A percentile compares a stretch with the other conserved stretches of the same genome.
Conservation (phyloP, 495 filamentous ascomycete genomes). For the Podospora tetraspora region DNA sequence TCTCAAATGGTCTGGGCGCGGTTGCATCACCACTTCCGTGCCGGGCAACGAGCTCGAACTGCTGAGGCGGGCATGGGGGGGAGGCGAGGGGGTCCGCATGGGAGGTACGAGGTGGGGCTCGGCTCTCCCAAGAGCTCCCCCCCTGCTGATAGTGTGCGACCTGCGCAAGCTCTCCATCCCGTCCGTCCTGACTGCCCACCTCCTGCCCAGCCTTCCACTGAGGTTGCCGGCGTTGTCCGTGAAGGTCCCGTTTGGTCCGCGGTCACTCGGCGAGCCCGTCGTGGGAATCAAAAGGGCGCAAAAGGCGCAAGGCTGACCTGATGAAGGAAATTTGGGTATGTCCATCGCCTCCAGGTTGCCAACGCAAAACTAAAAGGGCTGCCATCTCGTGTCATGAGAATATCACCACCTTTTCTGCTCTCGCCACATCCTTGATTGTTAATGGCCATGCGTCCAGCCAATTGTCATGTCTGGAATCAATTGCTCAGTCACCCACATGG, state of each 20-base stretch:
- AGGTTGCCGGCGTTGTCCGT: neutral
- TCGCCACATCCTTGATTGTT: slow-evolving; percentile 4
- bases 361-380: neutral
- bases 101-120: neutral
- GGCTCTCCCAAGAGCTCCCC: neutral
- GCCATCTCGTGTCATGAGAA: neutral
- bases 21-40: slow-evolving; percentile 26
- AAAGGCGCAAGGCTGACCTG: neutral
- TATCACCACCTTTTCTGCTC: neutral
- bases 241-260: neutral
- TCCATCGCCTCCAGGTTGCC: neutral
- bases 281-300: neutral
- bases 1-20: slow-evolving; percentile 11
- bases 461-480: neutral
- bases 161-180: slow-evolving; percentile 9
- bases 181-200: neutral
- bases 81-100: neutral
- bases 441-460: neutral
- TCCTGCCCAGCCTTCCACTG: neutral
- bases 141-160: slow-evolving; percentile 24
- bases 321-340: neutral
- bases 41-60: neutral
- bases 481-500: neutral
- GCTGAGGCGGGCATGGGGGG: neutral
- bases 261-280: neutral